Percentiles rank a stretch among this genome's conserved stretches.
Evolutionary conservation across 1,284 basidiomycete genomes (phyloP).

Genomic region (Microbotryum scabiosae): DNA sequence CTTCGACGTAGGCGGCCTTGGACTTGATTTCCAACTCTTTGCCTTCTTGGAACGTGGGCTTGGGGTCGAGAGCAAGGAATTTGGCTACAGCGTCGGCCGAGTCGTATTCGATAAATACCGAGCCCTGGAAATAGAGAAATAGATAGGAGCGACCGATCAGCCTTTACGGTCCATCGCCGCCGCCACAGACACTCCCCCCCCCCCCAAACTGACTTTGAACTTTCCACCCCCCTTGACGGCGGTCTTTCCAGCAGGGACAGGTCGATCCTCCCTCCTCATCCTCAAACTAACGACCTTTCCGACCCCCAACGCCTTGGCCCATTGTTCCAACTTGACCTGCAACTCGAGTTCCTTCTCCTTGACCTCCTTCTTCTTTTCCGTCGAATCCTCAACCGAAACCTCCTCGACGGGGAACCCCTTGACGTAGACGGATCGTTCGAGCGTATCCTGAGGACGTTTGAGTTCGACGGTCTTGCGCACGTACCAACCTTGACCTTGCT

Average conservation of each 20-base stretch:
- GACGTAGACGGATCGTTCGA: constrained; percentile 41
- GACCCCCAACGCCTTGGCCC: constrained; percentile 62
- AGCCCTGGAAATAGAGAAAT: constrained; percentile 51
- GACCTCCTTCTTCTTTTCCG: constrained; percentile 46
- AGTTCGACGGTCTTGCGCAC: constrained; percentile 53
- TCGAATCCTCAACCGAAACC: constrained; percentile 15
- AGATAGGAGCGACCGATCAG: neutral
- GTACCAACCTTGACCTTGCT: constrained; percentile 25
- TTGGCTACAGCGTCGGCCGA: constrained; percentile 60
- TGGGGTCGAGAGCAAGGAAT: constrained; percentile 70
- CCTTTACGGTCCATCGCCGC: neutral
- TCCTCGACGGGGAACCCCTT: constrained; percentile 34
- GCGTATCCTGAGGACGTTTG: constrained; percentile 62
- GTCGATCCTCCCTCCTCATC: constrained; percentile 59
- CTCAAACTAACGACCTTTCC: constrained; percentile 73
- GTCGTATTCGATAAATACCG: constrained; percentile 85
- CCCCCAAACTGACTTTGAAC: constrained; percentile 59
- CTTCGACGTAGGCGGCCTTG: constrained; percentile 85
- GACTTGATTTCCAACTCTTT: constrained; percentile 71
- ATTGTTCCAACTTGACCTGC: constrained; percentile 70
- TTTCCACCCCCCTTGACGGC: constrained; percentile 34
- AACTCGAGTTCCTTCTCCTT: constrained; percentile 59
- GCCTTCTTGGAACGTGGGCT: constrained; percentile 57
- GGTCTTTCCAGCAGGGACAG: constrained; percentile 42
- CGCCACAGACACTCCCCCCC: too few species aligned